A percentile compares a stretch with the other conserved stretches of the same genome.
These are phyloP conservation scores for Candida xiaguanensis DNA, from an alignment of 805 yeast genomes.

Conservation along the genomic window DNA sequence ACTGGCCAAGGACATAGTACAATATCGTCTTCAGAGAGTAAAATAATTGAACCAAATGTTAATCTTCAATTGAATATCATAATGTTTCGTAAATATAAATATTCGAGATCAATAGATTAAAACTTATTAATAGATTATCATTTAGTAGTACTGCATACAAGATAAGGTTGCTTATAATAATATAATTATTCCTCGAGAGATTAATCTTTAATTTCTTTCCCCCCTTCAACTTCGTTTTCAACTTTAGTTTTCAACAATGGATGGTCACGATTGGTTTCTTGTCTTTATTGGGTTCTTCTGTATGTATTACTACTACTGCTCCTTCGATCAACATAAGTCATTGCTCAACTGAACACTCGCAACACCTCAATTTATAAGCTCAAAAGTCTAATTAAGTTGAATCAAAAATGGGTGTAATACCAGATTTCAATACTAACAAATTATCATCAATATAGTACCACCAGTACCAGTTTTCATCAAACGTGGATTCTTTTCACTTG, in stretches of 20 bases:
- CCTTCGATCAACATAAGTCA: background rate
- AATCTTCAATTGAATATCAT: too few species aligned
- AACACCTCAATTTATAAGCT: too few species aligned
- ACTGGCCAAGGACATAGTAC: too few species aligned
- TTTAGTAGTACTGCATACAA: background rate
- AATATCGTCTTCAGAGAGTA: too few species aligned
- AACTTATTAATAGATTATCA: too few species aligned
- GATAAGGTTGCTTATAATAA: background rate
- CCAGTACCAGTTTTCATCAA: conserved; percentile 76
- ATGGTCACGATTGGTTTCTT: conserved; percentile 56
- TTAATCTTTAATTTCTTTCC: background rate
- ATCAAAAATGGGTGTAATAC: too few species aligned
- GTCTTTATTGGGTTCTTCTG: conserved; percentile 62
- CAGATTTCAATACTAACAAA: too few species aligned
- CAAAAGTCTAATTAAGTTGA: too few species aligned
- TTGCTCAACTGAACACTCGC: too few species aligned
- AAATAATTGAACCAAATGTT: too few species aligned
- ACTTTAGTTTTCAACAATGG: conserved; percentile 21
- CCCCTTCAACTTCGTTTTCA: background rate
- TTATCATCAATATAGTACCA: conserved; percentile 55
- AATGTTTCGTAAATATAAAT: too few species aligned
- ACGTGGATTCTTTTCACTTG: conserved; percentile 70
- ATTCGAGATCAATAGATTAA: too few species aligned
- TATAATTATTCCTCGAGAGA: background rate
- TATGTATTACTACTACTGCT: conserved; percentile 10